Percentiles rank a stretch among this genome's conserved stretches.
phyloP scores from a whole-genome alignment of 2,329 filamentous ascomycete genomes.

The Penicillium brasilianum region DNA sequence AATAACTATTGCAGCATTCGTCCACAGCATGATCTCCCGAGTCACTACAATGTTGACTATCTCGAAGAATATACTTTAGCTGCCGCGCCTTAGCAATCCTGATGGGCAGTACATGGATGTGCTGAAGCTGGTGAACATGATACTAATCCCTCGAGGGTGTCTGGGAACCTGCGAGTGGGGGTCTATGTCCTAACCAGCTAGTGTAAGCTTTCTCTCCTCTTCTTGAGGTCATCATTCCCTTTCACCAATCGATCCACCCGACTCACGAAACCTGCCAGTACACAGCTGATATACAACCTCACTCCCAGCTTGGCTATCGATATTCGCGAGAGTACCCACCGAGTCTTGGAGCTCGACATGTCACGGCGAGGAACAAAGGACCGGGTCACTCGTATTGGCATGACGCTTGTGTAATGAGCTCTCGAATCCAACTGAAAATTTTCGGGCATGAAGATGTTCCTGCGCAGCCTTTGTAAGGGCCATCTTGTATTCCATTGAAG shows the following conservation, averaged over 20 bases:
- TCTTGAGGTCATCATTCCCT: constrained; percentile 25
- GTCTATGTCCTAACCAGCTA: constrained; percentile 27
- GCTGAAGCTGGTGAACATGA: constrained; percentile 10
- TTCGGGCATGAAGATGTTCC: constrained; percentile 16
- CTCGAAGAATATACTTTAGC: neutral
- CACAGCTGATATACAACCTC: constrained; percentile 24
- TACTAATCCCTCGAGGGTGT: constrained; percentile 6
- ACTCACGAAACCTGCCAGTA: constrained; percentile 14
- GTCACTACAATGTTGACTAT: neutral
- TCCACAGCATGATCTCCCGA: neutral
- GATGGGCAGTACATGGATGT: neutral
- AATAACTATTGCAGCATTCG: neutral
- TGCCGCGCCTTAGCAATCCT: neutral
- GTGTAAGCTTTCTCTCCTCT: constrained; percentile 29
- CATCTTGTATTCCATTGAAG: constrained; percentile 26
- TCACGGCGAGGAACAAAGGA: constrained; percentile 23
- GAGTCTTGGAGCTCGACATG: constrained; percentile 17
- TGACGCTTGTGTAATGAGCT: constrained; percentile 24
- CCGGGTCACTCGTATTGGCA: constrained; percentile 25
- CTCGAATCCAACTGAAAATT: constrained; percentile 4
- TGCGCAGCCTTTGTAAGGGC: constrained; percentile 29
- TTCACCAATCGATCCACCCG: constrained; percentile 17
- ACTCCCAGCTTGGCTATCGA: constrained; percentile 26
- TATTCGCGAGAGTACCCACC: constrained; percentile 27
- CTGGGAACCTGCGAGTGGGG: constrained; percentile 24